Evolutionary conservation across 2,329 filamentous ascomycete genomes (phyloP).

Genomic region (Diaporthe ampelina): DNA sequence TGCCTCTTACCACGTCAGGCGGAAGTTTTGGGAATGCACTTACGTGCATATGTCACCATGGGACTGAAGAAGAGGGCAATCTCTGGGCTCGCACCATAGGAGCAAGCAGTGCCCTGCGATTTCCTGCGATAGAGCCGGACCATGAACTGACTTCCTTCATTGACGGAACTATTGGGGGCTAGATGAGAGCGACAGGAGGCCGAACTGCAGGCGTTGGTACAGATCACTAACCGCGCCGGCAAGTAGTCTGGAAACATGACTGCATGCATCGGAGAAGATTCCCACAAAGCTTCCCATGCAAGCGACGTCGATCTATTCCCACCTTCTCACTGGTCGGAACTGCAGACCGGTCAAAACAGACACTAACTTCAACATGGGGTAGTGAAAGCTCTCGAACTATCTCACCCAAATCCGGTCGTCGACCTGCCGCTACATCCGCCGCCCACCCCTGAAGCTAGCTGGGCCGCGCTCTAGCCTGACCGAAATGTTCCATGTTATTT

Average conservation of each 20-base stretch:
- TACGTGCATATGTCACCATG: neutral
- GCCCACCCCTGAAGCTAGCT: constrained; percentile 10
- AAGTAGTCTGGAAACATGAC: neutral
- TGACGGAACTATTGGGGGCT: neutral
- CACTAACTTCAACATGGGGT: neutral
- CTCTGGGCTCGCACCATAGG: neutral
- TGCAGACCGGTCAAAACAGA: constrained; percentile 14
- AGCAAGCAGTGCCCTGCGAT: neutral
- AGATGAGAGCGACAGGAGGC: neutral
- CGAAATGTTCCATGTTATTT: constrained; percentile 10
- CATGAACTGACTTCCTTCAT: neutral
- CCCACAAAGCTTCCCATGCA: neutral
- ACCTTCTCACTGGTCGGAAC: neutral
- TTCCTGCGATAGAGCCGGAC: neutral
- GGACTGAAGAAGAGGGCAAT: neutral
- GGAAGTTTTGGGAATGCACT: too few species aligned
- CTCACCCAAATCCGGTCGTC: neutral
- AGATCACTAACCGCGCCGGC: neutral
- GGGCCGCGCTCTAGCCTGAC: neutral
- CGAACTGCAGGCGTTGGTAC: neutral
- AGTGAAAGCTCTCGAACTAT: neutral
- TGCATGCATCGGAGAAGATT: neutral
- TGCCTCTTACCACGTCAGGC: too few species aligned
- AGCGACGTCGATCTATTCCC: neutral
- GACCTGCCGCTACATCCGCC: constrained; percentile 10